These are phyloP conservation scores for Fraxinus sp. DNA, from an alignment of 305 asterid species.

Conservation along the genomic window DNA sequence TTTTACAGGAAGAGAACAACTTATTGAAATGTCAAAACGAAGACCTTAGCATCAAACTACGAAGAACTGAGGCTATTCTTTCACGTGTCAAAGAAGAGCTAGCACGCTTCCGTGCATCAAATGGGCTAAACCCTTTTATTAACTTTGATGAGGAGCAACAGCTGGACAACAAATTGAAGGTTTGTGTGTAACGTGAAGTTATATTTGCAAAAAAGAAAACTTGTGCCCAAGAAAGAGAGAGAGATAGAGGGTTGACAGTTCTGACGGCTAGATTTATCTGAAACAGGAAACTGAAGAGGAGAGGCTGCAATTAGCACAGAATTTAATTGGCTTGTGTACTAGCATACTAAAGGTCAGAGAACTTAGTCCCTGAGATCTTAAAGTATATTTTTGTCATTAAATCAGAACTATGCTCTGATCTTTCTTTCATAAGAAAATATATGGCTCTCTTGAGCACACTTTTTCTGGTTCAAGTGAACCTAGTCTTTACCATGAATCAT, in stretches of 20 bases:
- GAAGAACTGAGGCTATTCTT: slow-evolving; percentile 63
- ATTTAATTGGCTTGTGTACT: slow-evolving; percentile 76
- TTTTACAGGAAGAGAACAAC: slow-evolving; percentile 86
- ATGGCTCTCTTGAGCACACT: background rate
- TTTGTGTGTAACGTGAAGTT: slow-evolving; percentile 28
- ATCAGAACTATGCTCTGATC: background rate
- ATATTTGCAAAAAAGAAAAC: background rate
- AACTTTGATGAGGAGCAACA: slow-evolving; percentile 73
- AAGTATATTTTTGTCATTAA: background rate
- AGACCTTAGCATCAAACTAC: slow-evolving; percentile 69
- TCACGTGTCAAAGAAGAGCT: slow-evolving; percentile 80
- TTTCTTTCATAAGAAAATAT: background rate
- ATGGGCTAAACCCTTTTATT: slow-evolving; percentile 63
- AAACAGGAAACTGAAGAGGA: slow-evolving; percentile 88
- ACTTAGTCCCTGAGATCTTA: slow-evolving; percentile 9
- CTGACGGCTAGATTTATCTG: slow-evolving; percentile 18
- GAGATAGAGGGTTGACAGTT: background rate
- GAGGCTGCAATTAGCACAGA: slow-evolving; percentile 82
- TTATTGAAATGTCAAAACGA: slow-evolving; percentile 71
- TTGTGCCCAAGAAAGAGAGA: background rate
- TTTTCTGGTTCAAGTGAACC: background rate
- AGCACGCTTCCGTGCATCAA: slow-evolving; percentile 71
- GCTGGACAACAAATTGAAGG: slow-evolving; percentile 67
- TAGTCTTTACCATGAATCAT: background rate
- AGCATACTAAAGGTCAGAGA: slow-evolving; percentile 65